These are phyloP conservation scores for Ophiostoma perfectum DNA, from an alignment of 2,329 filamentous ascomycete species.

Conservation along the genomic window DNA sequence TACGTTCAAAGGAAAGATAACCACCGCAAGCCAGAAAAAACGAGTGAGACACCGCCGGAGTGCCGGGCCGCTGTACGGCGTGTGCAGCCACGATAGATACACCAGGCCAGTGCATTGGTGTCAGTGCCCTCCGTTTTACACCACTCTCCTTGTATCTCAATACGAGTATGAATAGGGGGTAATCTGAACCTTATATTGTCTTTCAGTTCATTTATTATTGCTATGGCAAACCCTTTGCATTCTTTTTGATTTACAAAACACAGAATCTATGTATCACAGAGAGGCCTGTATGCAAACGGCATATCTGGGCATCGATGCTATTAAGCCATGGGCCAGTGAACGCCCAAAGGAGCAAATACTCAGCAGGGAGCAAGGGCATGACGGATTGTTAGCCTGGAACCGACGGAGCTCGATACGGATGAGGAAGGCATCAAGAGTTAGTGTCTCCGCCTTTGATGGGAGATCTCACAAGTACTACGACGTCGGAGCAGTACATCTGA, in stretches of 20 bases:
- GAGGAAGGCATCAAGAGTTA: slow-evolving; percentile 19
- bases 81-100: neutral
- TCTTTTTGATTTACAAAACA: too few species aligned
- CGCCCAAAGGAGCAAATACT: neutral
- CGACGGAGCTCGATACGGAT: slow-evolving; percentile 18
- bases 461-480: slow-evolving; percentile 5
- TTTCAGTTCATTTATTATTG: neutral
- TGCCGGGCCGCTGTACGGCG: too few species aligned
- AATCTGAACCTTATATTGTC: neutral
- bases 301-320: too few species aligned
- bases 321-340: neutral
- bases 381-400: neutral
- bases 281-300: too few species aligned
- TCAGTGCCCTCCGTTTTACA: neutral
- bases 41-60: too few species aligned
- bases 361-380: neutral
- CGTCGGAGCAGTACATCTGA: neutral
- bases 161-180: neutral
- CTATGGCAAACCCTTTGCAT: neutral
- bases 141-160: neutral
- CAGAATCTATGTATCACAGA: too few species aligned
- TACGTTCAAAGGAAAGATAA: neutral
- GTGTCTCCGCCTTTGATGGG: slow-evolving; percentile 13
- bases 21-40: neutral
- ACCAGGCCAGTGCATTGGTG: neutral